phyloP scores from a whole-genome alignment of 2,329 filamentous ascomycete genomes.

The Ceratocystis huliohia region DNA sequence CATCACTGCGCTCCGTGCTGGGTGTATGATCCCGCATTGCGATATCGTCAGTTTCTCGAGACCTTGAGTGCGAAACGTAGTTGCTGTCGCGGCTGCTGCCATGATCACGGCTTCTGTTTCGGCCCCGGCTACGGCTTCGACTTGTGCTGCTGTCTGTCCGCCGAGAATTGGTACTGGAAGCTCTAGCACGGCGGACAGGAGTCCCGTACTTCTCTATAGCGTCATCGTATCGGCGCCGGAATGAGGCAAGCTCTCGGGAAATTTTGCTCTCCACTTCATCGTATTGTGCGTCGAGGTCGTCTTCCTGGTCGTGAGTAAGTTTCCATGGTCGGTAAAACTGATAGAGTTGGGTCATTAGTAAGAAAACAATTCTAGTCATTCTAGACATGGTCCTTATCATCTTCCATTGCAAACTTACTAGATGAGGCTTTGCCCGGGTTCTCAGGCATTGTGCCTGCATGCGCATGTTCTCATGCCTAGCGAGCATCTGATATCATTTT shows the following conservation, averaged over 20 bases:
- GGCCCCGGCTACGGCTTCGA: background rate
- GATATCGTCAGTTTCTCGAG: background rate
- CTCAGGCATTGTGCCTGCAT: constrained; percentile 59
- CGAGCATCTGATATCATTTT: constrained; percentile 48
- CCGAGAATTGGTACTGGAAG: background rate
- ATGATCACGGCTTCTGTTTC: constrained; percentile 5
- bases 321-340: constrained; percentile 85
- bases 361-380: background rate
- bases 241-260: constrained; percentile 51
- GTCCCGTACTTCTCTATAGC: constrained; percentile 26
- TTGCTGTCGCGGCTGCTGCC: background rate
- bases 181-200: constrained; percentile 7
- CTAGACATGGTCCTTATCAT: background rate
- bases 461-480: constrained; percentile 59
- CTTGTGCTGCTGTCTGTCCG: constrained; percentile 18
- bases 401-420: constrained; percentile 40
- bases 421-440: constrained; percentile 56
- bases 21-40: background rate
- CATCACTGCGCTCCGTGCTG: background rate
- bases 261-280: constrained; percentile 51
- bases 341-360: background rate
- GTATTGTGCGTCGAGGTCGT: constrained; percentile 57
- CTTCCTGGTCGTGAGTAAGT: constrained; percentile 54
- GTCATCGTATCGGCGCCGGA: constrained; percentile 39
- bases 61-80: background rate